Percentiles rank a stretch among this genome's conserved stretches.
Conservation (phyloP, 306 rosid genomes). For the Bauhinia variegata region DNA sequence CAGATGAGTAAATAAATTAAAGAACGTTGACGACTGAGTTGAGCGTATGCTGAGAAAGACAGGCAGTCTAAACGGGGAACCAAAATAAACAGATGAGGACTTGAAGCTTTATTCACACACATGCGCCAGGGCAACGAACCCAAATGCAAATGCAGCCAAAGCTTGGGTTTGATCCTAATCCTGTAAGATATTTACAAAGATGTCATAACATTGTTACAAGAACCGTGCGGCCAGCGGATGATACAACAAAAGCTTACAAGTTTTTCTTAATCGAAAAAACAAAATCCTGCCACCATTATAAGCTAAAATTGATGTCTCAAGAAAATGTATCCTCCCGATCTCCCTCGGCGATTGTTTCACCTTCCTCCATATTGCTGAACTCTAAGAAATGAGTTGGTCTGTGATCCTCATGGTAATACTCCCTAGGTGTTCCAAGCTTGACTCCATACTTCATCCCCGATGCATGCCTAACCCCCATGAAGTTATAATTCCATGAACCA, state of each 20-base stretch:
- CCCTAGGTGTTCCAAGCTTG: constrained; percentile 88
- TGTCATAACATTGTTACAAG: constrained; percentile 12
- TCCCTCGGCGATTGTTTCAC: constrained; percentile 70
- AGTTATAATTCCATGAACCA: constrained; percentile 98
- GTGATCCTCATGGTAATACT: constrained; percentile 93
- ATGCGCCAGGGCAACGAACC: not conserved
- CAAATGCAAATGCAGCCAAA: not conserved
- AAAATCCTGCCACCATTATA: not conserved
- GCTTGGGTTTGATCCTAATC: not conserved
- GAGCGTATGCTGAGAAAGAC: no score
- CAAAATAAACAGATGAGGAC: no score
- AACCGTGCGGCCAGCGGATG: constrained; percentile 13
- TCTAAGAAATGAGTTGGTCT: constrained; percentile 95
- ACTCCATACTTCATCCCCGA: constrained; percentile 89
- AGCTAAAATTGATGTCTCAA: constrained; percentile 17
- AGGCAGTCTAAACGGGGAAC: no score
- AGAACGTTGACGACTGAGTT: no score
- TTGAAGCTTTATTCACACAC: no score
- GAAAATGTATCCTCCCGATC: constrained; percentile 87
- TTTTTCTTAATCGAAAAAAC: not conserved
- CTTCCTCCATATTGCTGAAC: constrained; percentile 95
- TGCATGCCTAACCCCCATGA: constrained; percentile 97
- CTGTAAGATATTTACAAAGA: constrained; percentile 33
- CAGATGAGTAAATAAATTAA: no score
- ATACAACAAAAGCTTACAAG: constrained; percentile 33